A percentile compares a stretch with the other conserved stretches of the same genome.
Conservation (phyloP, 495 filamentous ascomycete species). For the Aspergillus sparsus region DNA sequence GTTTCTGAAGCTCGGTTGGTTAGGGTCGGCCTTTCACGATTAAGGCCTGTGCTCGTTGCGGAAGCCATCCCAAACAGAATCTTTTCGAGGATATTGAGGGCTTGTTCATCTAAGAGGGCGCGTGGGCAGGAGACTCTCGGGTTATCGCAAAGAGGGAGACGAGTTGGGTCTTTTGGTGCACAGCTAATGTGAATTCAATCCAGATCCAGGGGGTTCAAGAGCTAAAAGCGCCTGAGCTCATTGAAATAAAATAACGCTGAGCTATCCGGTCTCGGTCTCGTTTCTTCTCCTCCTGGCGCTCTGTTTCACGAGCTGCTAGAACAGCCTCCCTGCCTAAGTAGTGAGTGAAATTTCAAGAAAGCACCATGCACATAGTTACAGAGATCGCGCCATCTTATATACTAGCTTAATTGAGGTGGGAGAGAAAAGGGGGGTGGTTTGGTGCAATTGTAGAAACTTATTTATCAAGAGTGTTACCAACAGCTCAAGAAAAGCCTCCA, state of each 20-base stretch:
- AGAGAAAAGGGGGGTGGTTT: slow-evolving; percentile 14
- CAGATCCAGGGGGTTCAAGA: background rate
- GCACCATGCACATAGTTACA: slow-evolving; percentile 29
- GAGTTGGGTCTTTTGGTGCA: background rate
- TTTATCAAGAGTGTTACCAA: slow-evolving; percentile 1
- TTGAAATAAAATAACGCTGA: slow-evolving; percentile 14
- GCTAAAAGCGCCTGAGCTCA: slow-evolving; percentile 2
- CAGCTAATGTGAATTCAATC: background rate
- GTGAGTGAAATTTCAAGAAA: slow-evolving; percentile 27
- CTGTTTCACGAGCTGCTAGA: slow-evolving; percentile 16
- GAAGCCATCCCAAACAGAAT: slow-evolving; percentile 16
- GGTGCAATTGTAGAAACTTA: slow-evolving; percentile 5
- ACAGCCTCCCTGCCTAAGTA: slow-evolving; percentile 28
- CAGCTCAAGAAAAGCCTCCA: slow-evolving; percentile 10
- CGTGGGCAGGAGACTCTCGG: background rate
- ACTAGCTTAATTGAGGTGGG: background rate
- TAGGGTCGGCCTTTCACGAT: slow-evolving; percentile 6
- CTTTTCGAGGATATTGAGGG: slow-evolving; percentile 1
- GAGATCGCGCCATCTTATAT: slow-evolving; percentile 19
- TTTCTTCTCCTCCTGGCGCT: slow-evolving; percentile 10
- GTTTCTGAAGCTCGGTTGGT: slow-evolving; percentile 11
- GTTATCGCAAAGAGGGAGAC: background rate
- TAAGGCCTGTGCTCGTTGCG: slow-evolving; percentile 10
- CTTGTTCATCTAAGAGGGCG: slow-evolving; percentile 12
- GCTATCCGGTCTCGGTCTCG: slow-evolving; percentile 6